A percentile compares a stretch with the other conserved stretches of the same genome.
These are phyloP conservation scores for Yarrowia sp. DNA, from an alignment of 805 yeast genomes.

Conservation along the genomic window DNA sequence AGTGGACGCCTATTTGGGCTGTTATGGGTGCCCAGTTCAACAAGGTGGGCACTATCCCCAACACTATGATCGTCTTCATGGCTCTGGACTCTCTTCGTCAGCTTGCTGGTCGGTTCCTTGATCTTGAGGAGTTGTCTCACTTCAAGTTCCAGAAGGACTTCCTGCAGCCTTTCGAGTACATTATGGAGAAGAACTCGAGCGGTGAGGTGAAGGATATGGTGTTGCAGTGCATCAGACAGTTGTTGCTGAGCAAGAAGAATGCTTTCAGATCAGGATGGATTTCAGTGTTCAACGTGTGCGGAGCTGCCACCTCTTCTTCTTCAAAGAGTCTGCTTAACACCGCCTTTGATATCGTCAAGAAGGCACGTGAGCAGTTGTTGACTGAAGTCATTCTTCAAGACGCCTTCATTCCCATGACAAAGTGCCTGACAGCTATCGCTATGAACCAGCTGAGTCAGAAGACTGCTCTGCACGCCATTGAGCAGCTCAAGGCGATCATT, in stretches of 20 bases:
- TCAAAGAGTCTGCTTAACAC: constrained; percentile 59
- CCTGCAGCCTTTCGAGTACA: constrained; percentile 82
- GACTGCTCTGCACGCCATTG: constrained; percentile 75
- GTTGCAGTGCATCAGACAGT: constrained; percentile 81
- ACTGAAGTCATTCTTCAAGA: constrained; percentile 68
- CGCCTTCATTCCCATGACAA: constrained; percentile 61
- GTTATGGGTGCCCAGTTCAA: constrained; percentile 89
- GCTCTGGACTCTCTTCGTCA: constrained; percentile 95
- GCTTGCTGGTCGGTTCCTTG: constrained; percentile 85
- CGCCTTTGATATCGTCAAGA: constrained; percentile 61
- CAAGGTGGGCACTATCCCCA: constrained; percentile 75
- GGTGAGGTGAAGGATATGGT: constrained; percentile 81
- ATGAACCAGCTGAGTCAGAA: constrained; percentile 82
- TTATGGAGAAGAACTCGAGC: constrained; percentile 64
- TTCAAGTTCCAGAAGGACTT: constrained; percentile 95
- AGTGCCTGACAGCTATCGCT: constrained; percentile 74
- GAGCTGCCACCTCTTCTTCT: constrained; percentile 62
- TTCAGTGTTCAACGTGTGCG: constrained; percentile 75
- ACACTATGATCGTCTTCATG: constrained; percentile 74
- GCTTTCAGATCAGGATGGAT: constrained; percentile 92
- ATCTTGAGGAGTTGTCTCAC: constrained; percentile 89
- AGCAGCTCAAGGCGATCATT: constrained; percentile 52
- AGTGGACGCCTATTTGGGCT: constrained; percentile 95
- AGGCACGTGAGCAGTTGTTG: constrained; percentile 60
- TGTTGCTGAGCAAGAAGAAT: constrained; percentile 71